Evolutionary conservation across 768 basidiomycete genomes (phyloP).

Genomic region (Tephrocybe sp.): DNA sequence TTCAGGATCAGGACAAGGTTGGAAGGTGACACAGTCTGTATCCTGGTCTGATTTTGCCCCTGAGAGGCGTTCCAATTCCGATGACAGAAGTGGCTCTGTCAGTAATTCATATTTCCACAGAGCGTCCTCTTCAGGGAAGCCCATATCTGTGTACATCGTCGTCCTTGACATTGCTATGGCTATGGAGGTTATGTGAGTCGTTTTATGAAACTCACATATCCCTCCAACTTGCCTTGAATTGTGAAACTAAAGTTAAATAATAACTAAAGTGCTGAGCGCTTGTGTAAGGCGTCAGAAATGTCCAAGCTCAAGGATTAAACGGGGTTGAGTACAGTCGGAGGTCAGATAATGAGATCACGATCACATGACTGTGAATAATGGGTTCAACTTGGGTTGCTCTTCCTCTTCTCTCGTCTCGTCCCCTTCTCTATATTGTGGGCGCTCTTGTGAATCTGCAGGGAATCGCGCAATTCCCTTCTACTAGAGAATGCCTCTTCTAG

Average conservation of each 20-base stretch:
- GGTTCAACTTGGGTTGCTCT: background rate
- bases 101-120: conserved; percentile 36
- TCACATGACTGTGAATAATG: conserved; percentile 11
- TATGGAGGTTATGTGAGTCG: background rate
- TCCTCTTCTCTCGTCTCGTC: background rate
- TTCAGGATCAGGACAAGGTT: conserved; percentile 41
- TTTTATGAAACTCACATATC: too few relatives aligned
- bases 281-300: too few relatives aligned
- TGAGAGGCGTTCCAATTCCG: conserved; percentile 39
- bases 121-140: conserved; percentile 27
- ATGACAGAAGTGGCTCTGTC: conserved; percentile 37
- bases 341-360: conserved; percentile 13
- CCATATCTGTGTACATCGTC: conserved; percentile 34
- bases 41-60: conserved; percentile 26
- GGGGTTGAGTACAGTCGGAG: too few relatives aligned
- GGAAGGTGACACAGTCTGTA: conserved; percentile 42
- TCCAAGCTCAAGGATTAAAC: too few relatives aligned
- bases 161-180: conserved; percentile 16
- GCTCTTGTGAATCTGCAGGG: background rate
- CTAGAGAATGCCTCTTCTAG: conserved; percentile 6
- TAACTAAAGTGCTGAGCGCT: too few relatives aligned
- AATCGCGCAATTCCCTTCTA: background rate
- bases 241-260: too few relatives aligned
- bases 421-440: background rate
- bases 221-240: too few relatives aligned